Conservation (phyloP, 148 eudicot species). For the Dianthus caryophyllus region DNA sequence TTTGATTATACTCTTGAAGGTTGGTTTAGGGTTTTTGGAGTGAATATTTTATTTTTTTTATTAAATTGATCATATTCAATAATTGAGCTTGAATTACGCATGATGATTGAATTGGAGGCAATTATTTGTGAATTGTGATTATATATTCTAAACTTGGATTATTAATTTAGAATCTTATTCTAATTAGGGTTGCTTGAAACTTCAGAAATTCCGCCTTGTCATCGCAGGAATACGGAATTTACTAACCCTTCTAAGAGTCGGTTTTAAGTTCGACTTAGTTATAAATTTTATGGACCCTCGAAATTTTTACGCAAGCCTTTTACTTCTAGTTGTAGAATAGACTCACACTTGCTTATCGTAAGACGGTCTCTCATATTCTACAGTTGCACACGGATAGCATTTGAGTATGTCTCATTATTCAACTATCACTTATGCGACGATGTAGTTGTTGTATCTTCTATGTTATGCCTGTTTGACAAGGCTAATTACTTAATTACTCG, state of each 20-base stretch:
- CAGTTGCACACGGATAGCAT: not conserved
- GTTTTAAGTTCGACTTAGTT: too few relatives aligned
- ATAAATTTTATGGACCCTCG: too few relatives aligned
- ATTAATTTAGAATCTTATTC: not conserved
- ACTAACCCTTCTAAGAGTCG: not conserved
- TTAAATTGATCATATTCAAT: not conserved
- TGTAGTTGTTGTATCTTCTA: too few relatives aligned
- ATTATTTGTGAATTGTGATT: not conserved
- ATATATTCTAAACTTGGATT: not conserved
- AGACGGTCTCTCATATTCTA: too few relatives aligned
- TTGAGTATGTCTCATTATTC: not conserved
- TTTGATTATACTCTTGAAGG: too few relatives aligned
- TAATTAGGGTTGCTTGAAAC: not conserved
- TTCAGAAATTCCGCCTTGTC: not conserved
- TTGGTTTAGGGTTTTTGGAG: constrained; percentile 6
- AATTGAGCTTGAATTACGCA: not conserved
- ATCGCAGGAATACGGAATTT: too few relatives aligned
- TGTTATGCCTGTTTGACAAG: too few relatives aligned
- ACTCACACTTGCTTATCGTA: too few relatives aligned
- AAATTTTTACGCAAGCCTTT: too few relatives aligned
- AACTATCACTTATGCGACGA: too few relatives aligned
- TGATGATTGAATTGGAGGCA: not conserved
- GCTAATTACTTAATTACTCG: too few relatives aligned
- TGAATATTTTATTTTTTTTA: not conserved
- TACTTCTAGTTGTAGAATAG: too few relatives aligned